Base-by-base conservation (phyloP, 192 early-diverging fungal genomes). In the Diversispora eburnea region DNA sequence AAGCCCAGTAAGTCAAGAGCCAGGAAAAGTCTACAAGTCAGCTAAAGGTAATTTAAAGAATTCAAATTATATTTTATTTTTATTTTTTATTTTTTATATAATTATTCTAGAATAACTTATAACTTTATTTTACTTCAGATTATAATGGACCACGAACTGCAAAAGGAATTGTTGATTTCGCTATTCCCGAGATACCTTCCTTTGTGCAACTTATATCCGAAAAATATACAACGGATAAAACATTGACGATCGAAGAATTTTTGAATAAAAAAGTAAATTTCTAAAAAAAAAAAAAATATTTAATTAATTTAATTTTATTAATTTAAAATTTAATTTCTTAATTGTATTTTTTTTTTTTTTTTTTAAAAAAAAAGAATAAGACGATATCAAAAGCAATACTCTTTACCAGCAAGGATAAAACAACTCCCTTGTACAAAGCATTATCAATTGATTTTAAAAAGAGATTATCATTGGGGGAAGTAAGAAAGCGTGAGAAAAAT, bases 391-490 rank as follows among this genome's bases (percentile, higher is more conserved):
- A 91, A 76, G 93, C 86, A 0, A 72, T 98, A 1, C 83, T 96
- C 42, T 90, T 93, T 62, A 93, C 93, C 0, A 82, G 90, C 55
- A 96, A 95, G 69, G 49, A 83, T n/a, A 80, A 79, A 10, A 87
- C 91, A 4, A 88, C 94, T 41, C 86, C 91, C 47, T 85, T 98
- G 54, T 93, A 93, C 83, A 95, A 94, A 77, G 93, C 93, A 22
- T 72, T 98, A 13, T 92, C 92, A 8, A 85, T 90, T 39, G 90
- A 91, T 66, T 91, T 91, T 77, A 79, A 85, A 69, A 79, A 87
- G 71, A 83, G 84, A 22, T 79, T 97, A 73, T 52, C 82, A 25
- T 87, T 97, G 67, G 95, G 89, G 0, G 91, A 94, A 59, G 87
- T 93, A 15, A 80, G 84, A 43, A 76, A 83, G 8, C 79, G 88